Base-by-base conservation (phyloP, 31 red algal species). In the Endocladia muricata region DNA sequence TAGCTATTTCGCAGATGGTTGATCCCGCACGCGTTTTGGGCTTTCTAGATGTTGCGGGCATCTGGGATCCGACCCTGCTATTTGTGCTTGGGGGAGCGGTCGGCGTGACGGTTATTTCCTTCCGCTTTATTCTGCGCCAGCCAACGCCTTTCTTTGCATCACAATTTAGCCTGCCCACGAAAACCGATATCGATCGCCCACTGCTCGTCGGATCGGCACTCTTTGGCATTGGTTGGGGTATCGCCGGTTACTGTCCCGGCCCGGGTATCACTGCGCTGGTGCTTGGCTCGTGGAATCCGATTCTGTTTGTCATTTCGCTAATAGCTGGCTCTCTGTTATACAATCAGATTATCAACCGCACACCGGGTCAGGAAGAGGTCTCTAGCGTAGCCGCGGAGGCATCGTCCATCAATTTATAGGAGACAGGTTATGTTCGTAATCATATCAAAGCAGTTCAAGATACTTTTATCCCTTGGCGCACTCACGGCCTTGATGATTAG, bases 191-290 rank as follows among this genome's bases (percentile, higher is more conserved):
- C 28, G 72, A 76, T 61, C 2, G 49, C 26, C 33, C 23, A 58
- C 28, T 76, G 52, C 6, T 76, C 5, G 35, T 60, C 30, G 72
- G 72, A 3, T 47, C 72, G 2, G 17, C 36, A 7, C 40, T 60
- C 19, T 76, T 76, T 34, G 72, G 72, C n/a, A 4, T 60, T 5
- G 72, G 72, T 5, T 76, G 72, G 72, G 72, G 52, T 32, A 26
- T 76, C 3, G 47, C 41, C 7, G 72, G 72, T 11, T 25, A 60
- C 3, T 76, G 72, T 76, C 72, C 72, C 51, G 72, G 72, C 22
- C 72, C 72, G 25, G 72, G 51, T 60, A 36, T 76, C n/a, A n/a
- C n/a, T n/a, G n/a, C n/a, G n/a, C n/a, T n/a, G n/a, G n/a, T n/a
- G n/a, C n/a, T n/a, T n/a, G n/a, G n/a, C n/a, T n/a, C n/a, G n/a